Percentiles rank a stretch among this genome's conserved stretches.
These are phyloP conservation scores for Echinosophora koreensis DNA, from an alignment of 306 rosid genomes.

Conservation along the genomic window DNA sequence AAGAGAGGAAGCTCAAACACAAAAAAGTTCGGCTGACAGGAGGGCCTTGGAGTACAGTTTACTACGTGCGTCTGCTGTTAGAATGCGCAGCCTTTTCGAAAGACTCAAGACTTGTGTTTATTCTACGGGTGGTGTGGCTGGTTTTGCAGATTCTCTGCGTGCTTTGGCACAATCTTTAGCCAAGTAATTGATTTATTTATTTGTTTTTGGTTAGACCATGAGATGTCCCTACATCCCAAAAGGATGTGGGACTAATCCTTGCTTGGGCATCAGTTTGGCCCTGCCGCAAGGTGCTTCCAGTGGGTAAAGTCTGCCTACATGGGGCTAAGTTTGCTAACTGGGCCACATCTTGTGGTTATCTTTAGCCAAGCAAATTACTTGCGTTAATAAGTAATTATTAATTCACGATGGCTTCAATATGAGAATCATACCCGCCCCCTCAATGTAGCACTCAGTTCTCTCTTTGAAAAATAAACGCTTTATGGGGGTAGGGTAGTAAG, in stretches of 20 bases:
- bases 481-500: slow-evolving; percentile 17
- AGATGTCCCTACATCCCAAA: not conserved
- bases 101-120: slow-evolving; percentile 76
- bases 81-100: slow-evolving; percentile 83
- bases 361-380: slow-evolving; percentile 53
- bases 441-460: not conserved
- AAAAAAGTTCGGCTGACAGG: slow-evolving; percentile 96
- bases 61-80: slow-evolving; percentile 81
- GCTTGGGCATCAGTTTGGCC: not conserved
- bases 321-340: not conserved
- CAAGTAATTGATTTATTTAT: slow-evolving; percentile 54
- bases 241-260: not conserved
- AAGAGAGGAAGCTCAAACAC: slow-evolving; percentile 99
- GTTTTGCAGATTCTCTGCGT: slow-evolving; percentile 76
- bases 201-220: not conserved
- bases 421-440: too few species aligned
- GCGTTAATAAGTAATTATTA: too few species aligned
- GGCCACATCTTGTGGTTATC: slow-evolving; percentile 36
- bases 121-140: slow-evolving; percentile 77
- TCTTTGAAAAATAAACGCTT: not conserved
- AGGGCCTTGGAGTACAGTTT: slow-evolving; percentile 87
- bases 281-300: not conserved
- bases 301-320: not conserved
- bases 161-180: slow-evolving; percentile 83
- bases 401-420: too few species aligned